Base-by-base conservation (phyloP, 2,329 filamentous ascomycete species). In the Exophiala xenobiotica region DNA sequence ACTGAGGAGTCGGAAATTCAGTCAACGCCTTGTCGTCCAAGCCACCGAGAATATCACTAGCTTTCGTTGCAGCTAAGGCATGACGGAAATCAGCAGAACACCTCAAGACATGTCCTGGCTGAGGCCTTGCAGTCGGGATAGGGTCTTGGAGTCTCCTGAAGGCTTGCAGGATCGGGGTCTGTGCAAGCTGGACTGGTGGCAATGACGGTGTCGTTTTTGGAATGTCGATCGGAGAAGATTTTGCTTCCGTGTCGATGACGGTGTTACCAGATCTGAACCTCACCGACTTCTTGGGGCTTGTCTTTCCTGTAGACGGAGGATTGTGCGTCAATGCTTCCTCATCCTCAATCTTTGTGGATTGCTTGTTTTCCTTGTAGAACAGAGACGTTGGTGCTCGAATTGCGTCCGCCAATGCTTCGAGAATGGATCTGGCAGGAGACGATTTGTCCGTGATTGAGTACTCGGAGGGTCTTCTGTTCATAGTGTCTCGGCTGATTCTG, bases 181-280 rank as follows among this genome's bases (percentile, higher is more conserved):
- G 50, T 14, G 54, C 46, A 7, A 57, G 27, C 27, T 55, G 33
- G 19, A 57, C 39, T 8, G 54, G 52, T 22, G 57, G 54, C 47
- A 60, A 38, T 4, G 43, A 43, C 12, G 57, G 54, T 12, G 46
- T 41, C 22, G 51, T 16, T 29, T 53, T 54, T 7, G 57, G 57
- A n/a, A 57, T 56, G 39, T 57, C 49, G 19, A 57, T 60, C 6
- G 57, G 57, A 31, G 47, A 49, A 38, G 56, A 50, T 31, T 35
- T 50, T 18, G 49, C 26, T 37, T 52, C 46, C 19, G 31, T 9
- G 9, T 49, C 39, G 43, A 58, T 51, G 29, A 54, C 18, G 11
- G 49, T 53, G 18, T 43, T 46, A 33, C 45, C 37, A 14, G 51
- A 29, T 41, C 35, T 44, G 37, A 60, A 54, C 31, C 54, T 43